These are phyloP conservation scores for Kazachstania taianensis DNA, from an alignment of 805 yeast species.

Conservation along the genomic window DNA sequence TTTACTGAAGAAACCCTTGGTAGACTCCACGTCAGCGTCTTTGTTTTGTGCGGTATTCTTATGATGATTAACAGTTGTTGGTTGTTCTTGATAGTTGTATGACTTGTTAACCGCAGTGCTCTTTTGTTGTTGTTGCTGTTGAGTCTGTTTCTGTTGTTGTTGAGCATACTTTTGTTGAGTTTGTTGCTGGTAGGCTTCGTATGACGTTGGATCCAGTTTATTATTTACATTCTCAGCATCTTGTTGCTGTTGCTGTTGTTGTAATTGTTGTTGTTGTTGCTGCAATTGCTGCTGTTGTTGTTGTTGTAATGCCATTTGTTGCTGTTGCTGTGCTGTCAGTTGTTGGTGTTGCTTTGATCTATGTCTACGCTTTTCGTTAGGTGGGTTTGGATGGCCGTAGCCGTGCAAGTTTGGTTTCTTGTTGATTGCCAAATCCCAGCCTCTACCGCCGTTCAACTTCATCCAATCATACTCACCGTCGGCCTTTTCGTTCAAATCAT, in stretches of 20 bases:
- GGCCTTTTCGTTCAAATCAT: slow-evolving; percentile 54
- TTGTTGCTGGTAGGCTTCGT: slow-evolving; percentile 31
- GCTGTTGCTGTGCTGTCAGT: slow-evolving; percentile 6
- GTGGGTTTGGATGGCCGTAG: slow-evolving; percentile 90
- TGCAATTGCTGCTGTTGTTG: slow-evolving; percentile 19
- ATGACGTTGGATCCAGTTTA: slow-evolving; percentile 35
- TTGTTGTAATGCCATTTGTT: slow-evolving; percentile 7
- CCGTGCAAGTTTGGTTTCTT: slow-evolving; percentile 93
- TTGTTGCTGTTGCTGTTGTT: slow-evolving; percentile 31
- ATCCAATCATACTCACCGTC: slow-evolving; percentile 98
- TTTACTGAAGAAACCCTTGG: slow-evolving; percentile 28
- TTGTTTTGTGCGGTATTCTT: too few species aligned
- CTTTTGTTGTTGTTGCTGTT: slow-evolving; percentile 7
- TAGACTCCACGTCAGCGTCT: slow-evolving; percentile 11
- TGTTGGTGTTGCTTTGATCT: slow-evolving; percentile 18
- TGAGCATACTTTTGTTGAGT: slow-evolving; percentile 29
- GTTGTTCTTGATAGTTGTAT: slow-evolving; percentile 15
- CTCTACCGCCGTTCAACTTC: slow-evolving; percentile 89
- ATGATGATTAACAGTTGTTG: too few species aligned
- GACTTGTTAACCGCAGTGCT: slow-evolving; percentile 6
- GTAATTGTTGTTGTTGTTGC: too few species aligned
- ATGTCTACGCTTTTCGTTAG: slow-evolving; percentile 35
- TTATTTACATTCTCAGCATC: slow-evolving; percentile 15
- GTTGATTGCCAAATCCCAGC: slow-evolving; percentile 86
- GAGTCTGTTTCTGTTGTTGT: slow-evolving; percentile 14